Evolutionary conservation across 768 basidiomycete genomes (phyloP).

Genomic region (Gelatoporia subvermispora): DNA sequence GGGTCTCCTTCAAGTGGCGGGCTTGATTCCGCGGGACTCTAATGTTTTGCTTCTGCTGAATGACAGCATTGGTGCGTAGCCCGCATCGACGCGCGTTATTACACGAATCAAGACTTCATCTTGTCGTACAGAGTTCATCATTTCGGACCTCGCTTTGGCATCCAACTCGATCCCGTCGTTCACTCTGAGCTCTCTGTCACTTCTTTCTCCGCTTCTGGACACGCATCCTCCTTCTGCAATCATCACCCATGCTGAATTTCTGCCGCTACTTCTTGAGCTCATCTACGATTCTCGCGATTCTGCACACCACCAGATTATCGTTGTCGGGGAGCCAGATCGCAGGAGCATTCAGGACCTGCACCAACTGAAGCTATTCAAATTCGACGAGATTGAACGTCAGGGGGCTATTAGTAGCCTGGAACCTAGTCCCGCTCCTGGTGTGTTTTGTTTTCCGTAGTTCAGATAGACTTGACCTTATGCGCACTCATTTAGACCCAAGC

Average conservation of each 20-base stretch:
- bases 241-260: conserved; percentile 60
- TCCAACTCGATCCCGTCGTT: conserved; percentile 64
- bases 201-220: conserved; percentile 65
- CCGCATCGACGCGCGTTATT: neutral
- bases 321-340: conserved; percentile 60
- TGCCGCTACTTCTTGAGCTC: conserved; percentile 66
- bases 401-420: conserved; percentile 33
- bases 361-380: conserved; percentile 55
- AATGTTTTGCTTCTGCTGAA: conserved; percentile 74
- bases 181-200: conserved; percentile 52
- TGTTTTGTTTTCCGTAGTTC: conserved; percentile 17
- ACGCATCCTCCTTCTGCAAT: conserved; percentile 67
- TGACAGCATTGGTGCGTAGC: conserved; percentile 62
- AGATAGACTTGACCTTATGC: too few species aligned
- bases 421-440: conserved; percentile 44
- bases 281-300: conserved; percentile 56
- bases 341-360: conserved; percentile 42
- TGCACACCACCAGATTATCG: conserved; percentile 52
- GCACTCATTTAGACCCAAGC: conserved; percentile 38
- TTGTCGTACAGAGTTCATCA: conserved; percentile 59
- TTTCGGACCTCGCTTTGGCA: conserved; percentile 75
- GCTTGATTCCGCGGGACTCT: conserved; percentile 53
- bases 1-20: conserved; percentile 56
- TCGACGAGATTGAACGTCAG: conserved; percentile 66
- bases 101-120: conserved; percentile 6